Percentiles rank a stretch among this genome's conserved stretches.
phyloP scores from a whole-genome alignment of 2,329 filamentous ascomycete species.

The Botrytis fragariae region DNA sequence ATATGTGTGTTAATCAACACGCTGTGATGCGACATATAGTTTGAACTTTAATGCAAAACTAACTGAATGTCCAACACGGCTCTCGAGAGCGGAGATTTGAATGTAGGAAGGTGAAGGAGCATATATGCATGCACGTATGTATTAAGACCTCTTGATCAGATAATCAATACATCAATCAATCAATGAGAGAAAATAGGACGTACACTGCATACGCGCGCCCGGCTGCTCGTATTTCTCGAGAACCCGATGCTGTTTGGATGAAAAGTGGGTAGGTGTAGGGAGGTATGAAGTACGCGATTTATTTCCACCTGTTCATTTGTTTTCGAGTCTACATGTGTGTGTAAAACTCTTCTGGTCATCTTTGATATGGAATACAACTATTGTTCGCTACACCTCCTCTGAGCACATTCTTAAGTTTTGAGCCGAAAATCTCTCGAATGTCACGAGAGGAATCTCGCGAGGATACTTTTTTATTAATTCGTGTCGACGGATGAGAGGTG shows the following conservation, averaged over 20 bases:
- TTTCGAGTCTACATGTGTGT: neutral
- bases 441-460: neutral
- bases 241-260: neutral
- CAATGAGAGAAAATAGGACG: neutral
- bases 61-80: neutral
- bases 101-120: neutral
- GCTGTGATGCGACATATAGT: fast-evolving
- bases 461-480: neutral
- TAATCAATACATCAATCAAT: neutral
- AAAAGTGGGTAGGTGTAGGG: neutral
- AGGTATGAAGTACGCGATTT: neutral
- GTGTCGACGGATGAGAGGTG: too few species aligned
- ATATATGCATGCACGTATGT: too few species aligned
- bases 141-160: neutral
- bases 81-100: neutral
- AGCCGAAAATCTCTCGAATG: neutral
- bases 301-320: neutral
- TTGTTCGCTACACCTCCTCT: neutral
- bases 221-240: too few species aligned
- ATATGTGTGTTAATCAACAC: neutral
- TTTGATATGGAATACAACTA: neutral
- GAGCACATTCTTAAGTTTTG: neutral
- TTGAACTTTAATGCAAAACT: neutral
- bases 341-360: neutral
- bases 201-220: neutral